Evolutionary conservation across 2,329 filamentous ascomycete species (phyloP), one percentile per base, ranked within the genome.

Genomic region (Dichotomopilus funicola): DNA sequence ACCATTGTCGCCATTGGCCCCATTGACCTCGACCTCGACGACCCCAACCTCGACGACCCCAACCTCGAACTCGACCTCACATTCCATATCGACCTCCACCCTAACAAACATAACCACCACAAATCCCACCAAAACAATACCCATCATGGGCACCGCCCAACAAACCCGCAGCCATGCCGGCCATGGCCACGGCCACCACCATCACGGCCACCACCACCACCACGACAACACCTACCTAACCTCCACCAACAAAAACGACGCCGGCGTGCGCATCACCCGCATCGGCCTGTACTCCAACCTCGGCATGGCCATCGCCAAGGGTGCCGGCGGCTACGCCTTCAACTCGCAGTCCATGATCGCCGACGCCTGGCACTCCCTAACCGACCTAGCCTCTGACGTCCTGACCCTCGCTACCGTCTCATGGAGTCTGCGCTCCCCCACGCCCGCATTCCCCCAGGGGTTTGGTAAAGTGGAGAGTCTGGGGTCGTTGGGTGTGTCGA

Each of bases 401-500:
- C 84, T 96, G 70, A 99, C 94, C 0, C 80, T 99, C 19, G 89
- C 89, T 12, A 99, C 94, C 8, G 91, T 99, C 47, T 92, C 91
- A 19, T 96, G 89, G 85, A 95, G 91, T 57, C 74, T 97, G 58
- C 90, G 88, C 65, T 86, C 89, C 5, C 91, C 94, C 0, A 89
- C 88, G 9, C 80, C 87, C 53, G 81, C 81, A 42, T 99, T 96
- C 68, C 94, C 94, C 2, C 83, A 85, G 65, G 94, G 94, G 1
- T 99, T 95, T 68, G 94, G 94, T 68, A 99, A 99, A 75, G 82
- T 99, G n/a, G 94, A 99, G 76, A 96, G 91, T 66, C 74, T 99
- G 67, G 94, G 94, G 19, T 94, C 91, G 27, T 75, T 99, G 57
- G 94, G 92, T 12, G 94, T 99, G 37, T 96, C 91, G 63, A 86